Evolutionary conservation across 2,329 filamentous ascomycete genomes (phyloP).

Genomic region (Plenodomus tracheiphilus): DNA sequence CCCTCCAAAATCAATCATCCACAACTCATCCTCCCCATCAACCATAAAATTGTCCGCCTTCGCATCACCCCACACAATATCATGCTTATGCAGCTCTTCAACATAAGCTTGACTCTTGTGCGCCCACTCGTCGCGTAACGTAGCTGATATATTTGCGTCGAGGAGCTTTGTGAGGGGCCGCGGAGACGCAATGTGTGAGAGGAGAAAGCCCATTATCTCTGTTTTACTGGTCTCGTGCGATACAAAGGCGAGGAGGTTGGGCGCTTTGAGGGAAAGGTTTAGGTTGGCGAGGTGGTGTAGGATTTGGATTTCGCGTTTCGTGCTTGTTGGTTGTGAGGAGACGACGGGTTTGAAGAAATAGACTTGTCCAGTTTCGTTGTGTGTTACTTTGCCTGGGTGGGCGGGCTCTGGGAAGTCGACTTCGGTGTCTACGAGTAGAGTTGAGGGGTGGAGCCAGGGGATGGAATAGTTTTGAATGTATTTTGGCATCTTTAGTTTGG

Average conservation of each 20-base stretch:
- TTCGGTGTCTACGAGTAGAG: constrained; percentile 19
- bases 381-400: constrained; percentile 17
- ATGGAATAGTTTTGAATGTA: constrained; percentile 21
- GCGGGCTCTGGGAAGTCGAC: constrained; percentile 20
- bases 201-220: constrained; percentile 16
- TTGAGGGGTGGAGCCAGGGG: constrained; percentile 17
- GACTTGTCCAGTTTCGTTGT: constrained; percentile 1
- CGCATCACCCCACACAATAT: constrained; percentile 32
- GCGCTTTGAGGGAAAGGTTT: constrained; percentile 16
- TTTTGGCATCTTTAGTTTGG: constrained; percentile 17
- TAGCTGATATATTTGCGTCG: constrained; percentile 7
- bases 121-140: constrained; percentile 14
- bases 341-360: constrained; percentile 25
- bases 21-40: constrained; percentile 41
- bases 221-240: constrained; percentile 11
- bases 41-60: constrained; percentile 46
- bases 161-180: constrained; percentile 17
- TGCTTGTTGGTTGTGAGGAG: constrained; percentile 10
- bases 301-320: constrained; percentile 22
- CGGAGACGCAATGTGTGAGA: constrained; percentile 13
- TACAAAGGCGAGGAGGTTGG: constrained; percentile 12
- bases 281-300: constrained; percentile 12
- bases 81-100: constrained; percentile 11
- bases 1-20: constrained; percentile 48
- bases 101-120: constrained; percentile 14